Evolutionary conservation across 2,329 filamentous ascomycete genomes (phyloP), one percentile per base, ranked within the genome.

Genomic region (Sarocladium oryzae): DNA sequence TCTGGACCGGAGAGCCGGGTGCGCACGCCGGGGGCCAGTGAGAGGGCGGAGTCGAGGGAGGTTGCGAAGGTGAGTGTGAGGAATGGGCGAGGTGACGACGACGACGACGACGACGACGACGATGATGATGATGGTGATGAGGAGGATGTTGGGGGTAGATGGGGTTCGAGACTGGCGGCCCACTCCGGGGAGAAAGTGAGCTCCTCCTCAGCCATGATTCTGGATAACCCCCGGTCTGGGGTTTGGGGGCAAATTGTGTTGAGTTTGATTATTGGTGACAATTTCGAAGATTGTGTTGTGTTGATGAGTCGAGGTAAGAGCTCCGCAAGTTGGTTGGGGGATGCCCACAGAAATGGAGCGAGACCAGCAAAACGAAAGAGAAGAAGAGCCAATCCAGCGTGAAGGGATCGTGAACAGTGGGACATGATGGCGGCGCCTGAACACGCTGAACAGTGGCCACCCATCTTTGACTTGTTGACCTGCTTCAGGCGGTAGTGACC

Each of bases 21-120:
- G 57, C 86, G 87, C n/a, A 82, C 75, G 13, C 90, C 90, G 0
- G 89, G 89, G 0, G 84, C 77, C 24, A 92, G 76, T 2, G 90
- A 81, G 49, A 95, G 77, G 51, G 84, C 81, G 36, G 86, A 85
- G 70, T 97, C 92, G 58, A 99, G 84, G 3, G 91, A 96, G 6
- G 85, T 86, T 20, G 93, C 92, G 67, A 91, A 97, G 11, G 92
- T 96, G 36, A 96, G 76, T 2, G 91, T 96, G 48, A 89, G 78
- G 63, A 78, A 80, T 10, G 74, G 73, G 9, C 63, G 59, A 11
- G 24, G n/a, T 2, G 41, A 26, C 2, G 52, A 23, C 7, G 52
- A 32, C n/a, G 50, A 28, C n/a, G 26, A 33, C 13, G 50, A n/a
- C n/a, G n/a, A n/a, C n/a, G n/a, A n/a, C n/a, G 53, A 1, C 69